A percentile compares a stretch with the other conserved stretches of the same genome.
Evolutionary conservation across 768 basidiomycete species (phyloP).

Genomic region (Suillus americanus): DNA sequence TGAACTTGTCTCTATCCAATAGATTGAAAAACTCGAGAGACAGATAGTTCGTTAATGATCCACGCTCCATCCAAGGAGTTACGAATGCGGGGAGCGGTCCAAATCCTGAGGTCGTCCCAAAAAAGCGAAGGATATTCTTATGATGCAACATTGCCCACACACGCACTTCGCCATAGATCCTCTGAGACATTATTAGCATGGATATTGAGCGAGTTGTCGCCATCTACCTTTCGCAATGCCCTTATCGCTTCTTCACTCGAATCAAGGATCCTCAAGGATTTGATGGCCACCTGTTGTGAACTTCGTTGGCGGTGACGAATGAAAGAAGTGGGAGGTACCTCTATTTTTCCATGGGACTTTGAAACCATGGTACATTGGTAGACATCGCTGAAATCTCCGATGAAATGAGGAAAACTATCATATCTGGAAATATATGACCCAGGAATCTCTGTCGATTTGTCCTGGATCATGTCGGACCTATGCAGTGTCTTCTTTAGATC

Average conservation of each 20-base stretch:
- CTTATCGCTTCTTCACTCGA: neutral
- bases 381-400: neutral
- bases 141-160: slow-evolving; percentile 11
- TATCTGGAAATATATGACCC: neutral
- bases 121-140: slow-evolving; percentile 18
- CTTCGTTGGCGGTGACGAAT: neutral
- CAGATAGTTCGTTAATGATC: slow-evolving; percentile 21
- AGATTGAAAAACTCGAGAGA: slow-evolving; percentile 2
- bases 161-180: neutral
- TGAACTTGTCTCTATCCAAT: slow-evolving; percentile 8
- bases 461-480: neutral
- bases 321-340: neutral
- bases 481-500: neutral
- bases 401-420: neutral
- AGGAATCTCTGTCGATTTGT: neutral
- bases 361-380: slow-evolving; percentile 2
- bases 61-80: slow-evolving; percentile 28
- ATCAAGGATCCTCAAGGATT: neutral
- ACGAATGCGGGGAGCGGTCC: slow-evolving; percentile 23
- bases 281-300: neutral
- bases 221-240: neutral
- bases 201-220: neutral
- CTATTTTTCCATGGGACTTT: slow-evolving; percentile 3
- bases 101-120: slow-evolving; percentile 20
- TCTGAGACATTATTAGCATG: neutral